Evolutionary conservation across 164 flowering plant genomes (phyloP).

Genomic region (Umbellularia californica): DNA sequence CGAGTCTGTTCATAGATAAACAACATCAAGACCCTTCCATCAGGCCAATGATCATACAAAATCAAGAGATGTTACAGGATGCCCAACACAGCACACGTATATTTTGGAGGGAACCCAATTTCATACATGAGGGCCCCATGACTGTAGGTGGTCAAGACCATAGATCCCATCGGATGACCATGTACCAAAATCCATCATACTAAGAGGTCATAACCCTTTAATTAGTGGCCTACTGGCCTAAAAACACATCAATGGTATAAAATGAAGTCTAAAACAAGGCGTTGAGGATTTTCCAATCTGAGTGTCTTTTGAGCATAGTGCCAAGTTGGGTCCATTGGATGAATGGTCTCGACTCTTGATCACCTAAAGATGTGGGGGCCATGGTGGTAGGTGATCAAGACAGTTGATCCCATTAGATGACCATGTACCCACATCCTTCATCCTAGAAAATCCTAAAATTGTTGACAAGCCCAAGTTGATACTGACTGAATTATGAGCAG

Average conservation of each 20-base stretch:
- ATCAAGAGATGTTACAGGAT: background rate
- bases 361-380: background rate
- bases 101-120: background rate
- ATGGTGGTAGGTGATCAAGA: too few relatives aligned
- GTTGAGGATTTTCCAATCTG: background rate
- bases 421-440: too few relatives aligned
- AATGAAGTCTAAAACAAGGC: background rate
- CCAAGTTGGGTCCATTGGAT: too few relatives aligned
- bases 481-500: too few relatives aligned
- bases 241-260: too few relatives aligned
- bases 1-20: constrained; percentile 39
- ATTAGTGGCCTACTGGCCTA: too few relatives aligned
- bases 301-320: too few relatives aligned
- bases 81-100: background rate
- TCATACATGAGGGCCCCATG: background rate
- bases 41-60: background rate
- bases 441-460: too few relatives aligned
- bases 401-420: too few relatives aligned
- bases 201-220: too few relatives aligned
- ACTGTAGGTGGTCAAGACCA: background rate
- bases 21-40: constrained; percentile 3
- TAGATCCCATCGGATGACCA: background rate
- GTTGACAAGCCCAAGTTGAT: background rate
- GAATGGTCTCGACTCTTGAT: background rate
- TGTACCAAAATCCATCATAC: background rate